These are phyloP conservation scores for Ogataea methylovora DNA, from an alignment of 805 yeast species.

Conservation along the genomic window DNA sequence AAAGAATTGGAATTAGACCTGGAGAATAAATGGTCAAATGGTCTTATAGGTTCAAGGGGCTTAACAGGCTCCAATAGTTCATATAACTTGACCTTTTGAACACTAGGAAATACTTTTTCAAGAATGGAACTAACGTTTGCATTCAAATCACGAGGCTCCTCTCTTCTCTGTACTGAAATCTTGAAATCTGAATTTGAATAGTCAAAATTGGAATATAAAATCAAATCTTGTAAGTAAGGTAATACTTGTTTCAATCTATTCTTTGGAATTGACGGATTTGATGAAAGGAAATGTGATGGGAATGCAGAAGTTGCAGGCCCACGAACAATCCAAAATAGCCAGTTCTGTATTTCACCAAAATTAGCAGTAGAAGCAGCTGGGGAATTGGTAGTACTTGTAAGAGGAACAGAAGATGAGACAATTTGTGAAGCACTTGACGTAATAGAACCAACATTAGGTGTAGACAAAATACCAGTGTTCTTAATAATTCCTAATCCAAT, in stretches of 20 bases:
- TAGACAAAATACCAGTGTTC: constrained; percentile 5
- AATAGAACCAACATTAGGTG: neutral
- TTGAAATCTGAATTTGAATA: constrained; percentile 1
- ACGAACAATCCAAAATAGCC: constrained; percentile 60
- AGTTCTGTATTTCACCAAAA: constrained; percentile 39
- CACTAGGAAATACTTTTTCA: constrained; percentile 18
- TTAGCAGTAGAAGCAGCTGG: constrained; percentile 1
- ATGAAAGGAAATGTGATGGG: constrained; percentile 42
- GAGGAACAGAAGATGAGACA: constrained; percentile 6
- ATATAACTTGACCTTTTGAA: constrained; percentile 13
- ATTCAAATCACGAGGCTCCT: constrained; percentile 13
- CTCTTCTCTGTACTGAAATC: constrained; percentile 9
- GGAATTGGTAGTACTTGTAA: constrained; percentile 3
- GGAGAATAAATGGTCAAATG: constrained; percentile 19
- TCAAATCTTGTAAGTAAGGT: constrained; percentile 24
- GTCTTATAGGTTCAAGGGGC: constrained; percentile 5
- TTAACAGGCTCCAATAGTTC: constrained; percentile 16
- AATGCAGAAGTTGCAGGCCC: constrained; percentile 56
- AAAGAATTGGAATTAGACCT: too few species aligned
- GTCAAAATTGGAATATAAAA: constrained; percentile 18
- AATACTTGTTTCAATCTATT: constrained; percentile 14
- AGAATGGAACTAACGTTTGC: constrained; percentile 16
- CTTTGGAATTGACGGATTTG: constrained; percentile 24
- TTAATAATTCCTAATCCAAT: neutral
- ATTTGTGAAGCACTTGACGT: neutral